Conservation (phyloP, 257 asterid genomes). For the Solanum chilense region DNA sequence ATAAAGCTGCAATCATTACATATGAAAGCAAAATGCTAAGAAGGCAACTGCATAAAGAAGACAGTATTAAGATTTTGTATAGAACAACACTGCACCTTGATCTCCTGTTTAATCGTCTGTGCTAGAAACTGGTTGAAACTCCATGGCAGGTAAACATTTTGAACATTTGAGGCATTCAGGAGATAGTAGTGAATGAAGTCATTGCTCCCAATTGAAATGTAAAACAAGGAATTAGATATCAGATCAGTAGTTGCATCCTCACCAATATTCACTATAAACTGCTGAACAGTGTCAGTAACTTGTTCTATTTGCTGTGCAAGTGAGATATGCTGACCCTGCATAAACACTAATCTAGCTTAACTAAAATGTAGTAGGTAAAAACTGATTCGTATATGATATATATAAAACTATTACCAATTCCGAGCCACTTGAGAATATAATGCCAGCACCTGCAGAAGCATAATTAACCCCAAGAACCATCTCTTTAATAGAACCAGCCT, state of each 20-base stretch:
- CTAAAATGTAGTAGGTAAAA: not conserved
- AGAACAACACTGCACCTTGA: slow-evolving; percentile 36
- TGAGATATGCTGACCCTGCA: slow-evolving; percentile 89
- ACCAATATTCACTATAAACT: slow-evolving; percentile 63
- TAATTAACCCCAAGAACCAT: slow-evolving; percentile 75
- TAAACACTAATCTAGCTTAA: not conserved
- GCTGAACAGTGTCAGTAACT: slow-evolving; percentile 77
- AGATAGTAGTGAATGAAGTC: slow-evolving; percentile 96
- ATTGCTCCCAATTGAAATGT: slow-evolving; percentile 80
- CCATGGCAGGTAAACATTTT: slow-evolving; percentile 73
- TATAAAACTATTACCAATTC: slow-evolving; percentile 48
- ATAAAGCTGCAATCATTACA: not conserved
- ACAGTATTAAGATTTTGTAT: not conserved
- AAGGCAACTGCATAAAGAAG: not conserved
- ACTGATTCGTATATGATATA: not conserved
- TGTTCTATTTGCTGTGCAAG: slow-evolving; percentile 87
- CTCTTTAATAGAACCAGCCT: slow-evolving; percentile 41
- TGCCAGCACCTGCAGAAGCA: slow-evolving; percentile 96
- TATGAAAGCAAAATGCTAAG: not conserved
- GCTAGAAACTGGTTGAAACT: slow-evolving; percentile 72
- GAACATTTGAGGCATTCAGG: slow-evolving; percentile 65
- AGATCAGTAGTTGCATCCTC: slow-evolving; percentile 63
- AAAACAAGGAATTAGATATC: slow-evolving; percentile 61
- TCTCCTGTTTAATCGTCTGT: slow-evolving; percentile 54
- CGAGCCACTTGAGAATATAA: slow-evolving; percentile 88